Conservation (phyloP, 345 rosid genomes). For the Sisymbrium irio region DNA sequence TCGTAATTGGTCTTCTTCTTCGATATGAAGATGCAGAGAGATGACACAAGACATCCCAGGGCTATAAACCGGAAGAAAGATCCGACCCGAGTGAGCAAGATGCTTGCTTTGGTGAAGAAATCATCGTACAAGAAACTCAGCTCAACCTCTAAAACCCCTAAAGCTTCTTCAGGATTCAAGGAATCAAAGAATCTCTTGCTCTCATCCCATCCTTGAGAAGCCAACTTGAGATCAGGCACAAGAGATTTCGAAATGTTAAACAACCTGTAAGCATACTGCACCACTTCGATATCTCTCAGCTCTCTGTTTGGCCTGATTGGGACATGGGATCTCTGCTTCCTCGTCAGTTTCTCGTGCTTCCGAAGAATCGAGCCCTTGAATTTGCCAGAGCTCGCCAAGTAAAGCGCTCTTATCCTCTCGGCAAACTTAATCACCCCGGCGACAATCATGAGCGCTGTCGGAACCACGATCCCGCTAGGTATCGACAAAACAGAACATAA, state of each 20-base stretch:
- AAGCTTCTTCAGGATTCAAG: conserved; percentile 5
- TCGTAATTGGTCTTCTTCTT: neutral
- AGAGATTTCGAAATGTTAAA: neutral
- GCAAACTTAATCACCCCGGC: conserved; percentile 33
- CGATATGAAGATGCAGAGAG: neutral
- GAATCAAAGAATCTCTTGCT: neutral
- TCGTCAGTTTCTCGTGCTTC: neutral
- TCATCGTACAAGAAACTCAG: conserved; percentile 35
- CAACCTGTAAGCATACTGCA: conserved; percentile 1
- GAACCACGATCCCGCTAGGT: neutral
- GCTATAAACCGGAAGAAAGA: neutral
- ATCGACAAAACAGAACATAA: neutral
- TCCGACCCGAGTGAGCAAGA: neutral
- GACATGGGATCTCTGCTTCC: neutral
- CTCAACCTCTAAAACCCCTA: conserved; percentile 29
- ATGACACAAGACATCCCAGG: neutral
- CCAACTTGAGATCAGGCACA: neutral
- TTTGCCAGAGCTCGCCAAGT: conserved; percentile 27
- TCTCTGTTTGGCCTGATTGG: neutral
- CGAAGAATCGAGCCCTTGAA: conserved; percentile 1
- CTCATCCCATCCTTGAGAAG: neutral
- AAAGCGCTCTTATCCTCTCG: conserved; percentile 38
- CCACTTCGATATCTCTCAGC: neutral
- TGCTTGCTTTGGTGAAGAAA: conserved; percentile 31
- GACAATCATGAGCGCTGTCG: neutral